These are phyloP conservation scores for Diaporthe citrichinensis DNA, from an alignment of 2,329 filamentous ascomycete genomes.

Conservation along the genomic window DNA sequence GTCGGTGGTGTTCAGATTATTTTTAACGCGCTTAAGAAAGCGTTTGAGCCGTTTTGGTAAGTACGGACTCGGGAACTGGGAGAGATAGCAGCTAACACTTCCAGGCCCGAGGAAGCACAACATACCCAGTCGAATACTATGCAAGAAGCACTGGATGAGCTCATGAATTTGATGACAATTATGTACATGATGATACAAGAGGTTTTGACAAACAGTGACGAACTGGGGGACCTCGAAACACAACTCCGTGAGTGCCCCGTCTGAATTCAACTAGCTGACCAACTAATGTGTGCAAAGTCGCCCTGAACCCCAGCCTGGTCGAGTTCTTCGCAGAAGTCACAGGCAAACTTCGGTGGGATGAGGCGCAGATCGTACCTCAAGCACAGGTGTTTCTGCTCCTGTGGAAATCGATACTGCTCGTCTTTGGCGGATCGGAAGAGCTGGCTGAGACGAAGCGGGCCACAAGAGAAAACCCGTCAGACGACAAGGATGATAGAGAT, in stretches of 20 bases:
- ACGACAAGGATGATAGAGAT: slow-evolving; percentile 75
- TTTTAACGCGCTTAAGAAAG: slow-evolving; percentile 64
- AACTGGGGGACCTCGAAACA: slow-evolving; percentile 60
- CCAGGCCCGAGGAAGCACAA: slow-evolving; percentile 63
- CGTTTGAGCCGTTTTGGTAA: slow-evolving; percentile 69
- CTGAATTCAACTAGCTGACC: slow-evolving; percentile 34
- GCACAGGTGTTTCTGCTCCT: slow-evolving; percentile 82
- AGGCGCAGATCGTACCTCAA: slow-evolving; percentile 71
- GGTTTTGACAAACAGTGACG: slow-evolving; percentile 65
- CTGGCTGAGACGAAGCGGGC: slow-evolving; percentile 81
- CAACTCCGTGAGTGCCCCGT: slow-evolving; percentile 63
- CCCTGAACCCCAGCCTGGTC: slow-evolving; percentile 76
- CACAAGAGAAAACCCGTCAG: slow-evolving; percentile 72
- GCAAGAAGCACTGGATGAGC: slow-evolving; percentile 70
- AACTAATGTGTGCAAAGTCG: slow-evolving; percentile 56
- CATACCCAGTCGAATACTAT: slow-evolving; percentile 56
- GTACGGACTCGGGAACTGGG: slow-evolving; percentile 39
- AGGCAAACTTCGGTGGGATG: slow-evolving; percentile 81
- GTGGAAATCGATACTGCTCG: slow-evolving; percentile 91
- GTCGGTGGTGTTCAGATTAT: slow-evolving; percentile 65
- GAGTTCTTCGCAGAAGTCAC: slow-evolving; percentile 79
- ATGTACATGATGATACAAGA: slow-evolving; percentile 73
- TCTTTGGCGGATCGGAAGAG: slow-evolving; percentile 84
- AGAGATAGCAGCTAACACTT: slow-evolving; percentile 1
- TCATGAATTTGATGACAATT: slow-evolving; percentile 74